Evolutionary conservation across 2,329 filamentous ascomycete genomes (phyloP).

Genomic region (Cryoendolithus antarcticus): DNA sequence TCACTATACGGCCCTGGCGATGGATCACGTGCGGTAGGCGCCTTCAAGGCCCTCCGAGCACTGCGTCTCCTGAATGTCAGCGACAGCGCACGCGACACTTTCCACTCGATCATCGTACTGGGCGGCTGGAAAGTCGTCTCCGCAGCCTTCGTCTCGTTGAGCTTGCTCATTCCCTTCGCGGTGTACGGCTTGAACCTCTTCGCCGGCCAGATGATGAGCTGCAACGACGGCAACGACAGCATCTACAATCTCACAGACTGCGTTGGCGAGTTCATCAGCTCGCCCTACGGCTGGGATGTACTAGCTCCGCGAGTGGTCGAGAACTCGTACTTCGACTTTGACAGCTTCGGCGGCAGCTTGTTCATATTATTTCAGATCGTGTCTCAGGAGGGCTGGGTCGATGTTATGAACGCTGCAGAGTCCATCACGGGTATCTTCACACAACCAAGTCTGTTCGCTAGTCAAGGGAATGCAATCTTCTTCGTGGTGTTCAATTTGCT

Average conservation of each 20-base stretch:
- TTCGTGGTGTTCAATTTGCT: slow-evolving; percentile 95
- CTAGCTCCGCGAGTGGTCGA: slow-evolving; percentile 67
- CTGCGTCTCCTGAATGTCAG: slow-evolving; percentile 87
- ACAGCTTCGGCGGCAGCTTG: slow-evolving; percentile 83
- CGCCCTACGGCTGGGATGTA: slow-evolving; percentile 73
- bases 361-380: slow-evolving; percentile 99
- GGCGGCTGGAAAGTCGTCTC: slow-evolving; percentile 91
- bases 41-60: slow-evolving; percentile 92
- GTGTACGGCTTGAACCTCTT: slow-evolving; percentile 94
- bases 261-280: slow-evolving; percentile 67
- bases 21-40: slow-evolving; percentile 81
- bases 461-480: slow-evolving; percentile 81
- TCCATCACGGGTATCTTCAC: slow-evolving; percentile 63
- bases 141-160: slow-evolving; percentile 85
- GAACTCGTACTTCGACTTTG: slow-evolving; percentile 83
- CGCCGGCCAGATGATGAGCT: slow-evolving; percentile 63
- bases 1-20: slow-evolving; percentile 69
- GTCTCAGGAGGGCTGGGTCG: slow-evolving; percentile 94
- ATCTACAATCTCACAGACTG: slow-evolving; percentile 58
- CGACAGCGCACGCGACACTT: slow-evolving; percentile 88
- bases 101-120: slow-evolving; percentile 89
- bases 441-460: slow-evolving; percentile 58
- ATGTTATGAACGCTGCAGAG: slow-evolving; percentile 78
- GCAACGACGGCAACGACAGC: slow-evolving; percentile 54
- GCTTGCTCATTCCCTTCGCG: slow-evolving; percentile 87